These are phyloP conservation scores for Cystobasidium pallidum DNA, from an alignment of 1,284 basidiomycete species.

Conservation along the genomic window DNA sequence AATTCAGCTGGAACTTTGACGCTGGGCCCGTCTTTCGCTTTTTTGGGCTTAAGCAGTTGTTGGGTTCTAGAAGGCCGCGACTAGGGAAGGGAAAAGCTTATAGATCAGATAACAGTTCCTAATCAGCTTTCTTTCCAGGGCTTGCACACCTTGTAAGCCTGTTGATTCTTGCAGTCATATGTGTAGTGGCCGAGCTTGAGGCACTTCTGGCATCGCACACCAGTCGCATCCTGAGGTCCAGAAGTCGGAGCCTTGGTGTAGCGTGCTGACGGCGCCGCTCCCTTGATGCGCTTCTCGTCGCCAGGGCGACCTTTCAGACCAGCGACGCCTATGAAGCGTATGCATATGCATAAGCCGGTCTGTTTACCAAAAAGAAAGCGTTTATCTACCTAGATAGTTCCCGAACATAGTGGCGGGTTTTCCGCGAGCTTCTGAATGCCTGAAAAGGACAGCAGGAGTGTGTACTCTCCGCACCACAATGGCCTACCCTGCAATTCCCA, in stretches of 20 bases:
- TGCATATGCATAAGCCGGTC: neutral
- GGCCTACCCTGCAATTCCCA: no score
- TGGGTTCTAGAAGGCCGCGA: constrained; percentile 34
- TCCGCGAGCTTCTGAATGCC: neutral
- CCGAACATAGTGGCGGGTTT: constrained; percentile 38
- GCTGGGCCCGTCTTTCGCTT: constrained; percentile 35
- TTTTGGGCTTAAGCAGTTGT: constrained; percentile 42
- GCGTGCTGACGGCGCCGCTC: constrained; percentile 33
- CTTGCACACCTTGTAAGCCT: constrained; percentile 35
- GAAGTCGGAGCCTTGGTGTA: constrained; percentile 39
- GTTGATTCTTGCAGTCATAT: constrained; percentile 40
- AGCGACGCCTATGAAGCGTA: constrained; percentile 10
- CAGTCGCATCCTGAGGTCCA: constrained; percentile 25
- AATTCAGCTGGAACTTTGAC: constrained; percentile 39
- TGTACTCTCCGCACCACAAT: neutral
- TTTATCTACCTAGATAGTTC: constrained; percentile 30
- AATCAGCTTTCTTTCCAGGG: neutral
- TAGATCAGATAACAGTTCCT: neutral
- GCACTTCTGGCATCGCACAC: constrained; percentile 43
- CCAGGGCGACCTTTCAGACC: constrained; percentile 25
- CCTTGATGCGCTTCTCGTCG: constrained; percentile 32
- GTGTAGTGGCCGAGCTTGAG: constrained; percentile 40
- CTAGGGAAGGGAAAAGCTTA: neutral
- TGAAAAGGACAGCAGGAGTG: neutral
- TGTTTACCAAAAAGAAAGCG: neutral